Evolutionary conservation across 768 basidiomycete genomes (phyloP).

Genomic region (Neoboletus brunneissimus): DNA sequence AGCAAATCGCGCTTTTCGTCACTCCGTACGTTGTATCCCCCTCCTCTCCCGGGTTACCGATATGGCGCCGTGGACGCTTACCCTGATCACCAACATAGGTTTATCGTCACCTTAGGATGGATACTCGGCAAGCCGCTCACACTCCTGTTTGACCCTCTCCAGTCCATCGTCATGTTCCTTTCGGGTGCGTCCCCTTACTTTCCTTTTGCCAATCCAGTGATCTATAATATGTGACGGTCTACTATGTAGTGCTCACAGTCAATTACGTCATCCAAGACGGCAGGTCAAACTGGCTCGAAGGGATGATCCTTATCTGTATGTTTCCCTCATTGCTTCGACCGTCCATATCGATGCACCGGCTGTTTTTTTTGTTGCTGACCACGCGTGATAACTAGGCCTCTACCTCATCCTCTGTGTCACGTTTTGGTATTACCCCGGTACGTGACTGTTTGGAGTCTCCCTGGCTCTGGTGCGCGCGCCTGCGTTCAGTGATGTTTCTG

Average conservation of each 20-base stretch:
- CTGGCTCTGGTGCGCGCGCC: not conserved
- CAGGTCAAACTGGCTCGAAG: slow-evolving; percentile 66
- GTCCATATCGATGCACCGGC: too few species aligned
- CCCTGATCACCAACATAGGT: slow-evolving; percentile 37
- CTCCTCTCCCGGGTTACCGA: too few species aligned
- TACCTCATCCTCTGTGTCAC: slow-evolving; percentile 56
- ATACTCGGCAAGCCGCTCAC: slow-evolving; percentile 73
- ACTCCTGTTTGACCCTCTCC: slow-evolving; percentile 84
- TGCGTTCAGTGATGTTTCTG: not conserved
- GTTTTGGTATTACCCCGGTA: slow-evolving; percentile 54
- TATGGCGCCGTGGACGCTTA: slow-evolving; percentile 1
- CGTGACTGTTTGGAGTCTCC: slow-evolving; percentile 3
- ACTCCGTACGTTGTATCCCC: slow-evolving; percentile 46
- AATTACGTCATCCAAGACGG: slow-evolving; percentile 51
- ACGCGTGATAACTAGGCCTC: slow-evolving; percentile 35
- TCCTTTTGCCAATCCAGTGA: not conserved
- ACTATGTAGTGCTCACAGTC: slow-evolving; percentile 68
- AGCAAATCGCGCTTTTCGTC: slow-evolving; percentile 75
- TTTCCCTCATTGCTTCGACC: not conserved
- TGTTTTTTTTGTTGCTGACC: not conserved
- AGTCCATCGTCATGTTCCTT: slow-evolving; percentile 43
- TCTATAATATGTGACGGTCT: not conserved
- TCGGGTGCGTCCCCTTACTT: slow-evolving; percentile 21
- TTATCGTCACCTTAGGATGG: slow-evolving; percentile 80
- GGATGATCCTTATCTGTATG: slow-evolving; percentile 67